A percentile compares a stretch with the other conserved stretches of the same genome.
Conservation (phyloP, 495 filamentous ascomycete species). For the Penicillium herquei region DNA sequence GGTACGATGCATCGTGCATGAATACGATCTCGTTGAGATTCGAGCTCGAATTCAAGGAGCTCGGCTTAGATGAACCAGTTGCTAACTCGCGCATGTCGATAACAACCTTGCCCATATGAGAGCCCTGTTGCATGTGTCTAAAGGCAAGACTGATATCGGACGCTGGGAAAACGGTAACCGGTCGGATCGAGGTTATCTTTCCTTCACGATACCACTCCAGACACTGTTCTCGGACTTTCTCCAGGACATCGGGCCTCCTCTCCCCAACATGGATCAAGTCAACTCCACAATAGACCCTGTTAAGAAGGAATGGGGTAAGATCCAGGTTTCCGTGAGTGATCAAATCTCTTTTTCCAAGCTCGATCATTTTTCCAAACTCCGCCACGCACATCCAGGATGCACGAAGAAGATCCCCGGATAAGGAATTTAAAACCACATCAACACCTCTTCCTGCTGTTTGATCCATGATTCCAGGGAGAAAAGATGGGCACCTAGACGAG, state of each 20-base stretch:
- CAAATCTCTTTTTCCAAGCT: slow-evolving; percentile 23
- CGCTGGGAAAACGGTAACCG: slow-evolving; percentile 38
- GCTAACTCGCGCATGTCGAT: slow-evolving; percentile 10
- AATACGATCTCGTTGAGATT: no score
- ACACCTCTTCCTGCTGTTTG: slow-evolving; percentile 25
- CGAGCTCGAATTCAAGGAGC: no score
- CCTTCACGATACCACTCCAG: background rate
- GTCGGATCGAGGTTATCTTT: slow-evolving; percentile 28
- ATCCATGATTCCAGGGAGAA: slow-evolving; percentile 15
- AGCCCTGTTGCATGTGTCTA: slow-evolving; percentile 44
- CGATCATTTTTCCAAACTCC: slow-evolving; percentile 29
- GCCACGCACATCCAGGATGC: slow-evolving; percentile 31
- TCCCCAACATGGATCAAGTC: no score
- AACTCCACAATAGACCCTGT: no score
- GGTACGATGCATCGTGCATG: no score
- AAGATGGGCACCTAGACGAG: slow-evolving; percentile 11
- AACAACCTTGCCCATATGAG: slow-evolving; percentile 34
- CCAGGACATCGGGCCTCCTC: no score
- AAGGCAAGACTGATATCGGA: slow-evolving; percentile 47
- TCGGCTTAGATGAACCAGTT: no score
- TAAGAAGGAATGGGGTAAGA: no score
- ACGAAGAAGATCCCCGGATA: slow-evolving; percentile 31
- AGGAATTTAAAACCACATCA: slow-evolving; percentile 33
- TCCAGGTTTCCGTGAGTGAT: background rate
- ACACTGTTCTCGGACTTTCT: no score